Percentiles rank a stretch among this genome's conserved stretches.
phyloP scores from a whole-genome alignment of 371 early-diverging fungal genomes.

The Choanephora cucurbitarum region DNA sequence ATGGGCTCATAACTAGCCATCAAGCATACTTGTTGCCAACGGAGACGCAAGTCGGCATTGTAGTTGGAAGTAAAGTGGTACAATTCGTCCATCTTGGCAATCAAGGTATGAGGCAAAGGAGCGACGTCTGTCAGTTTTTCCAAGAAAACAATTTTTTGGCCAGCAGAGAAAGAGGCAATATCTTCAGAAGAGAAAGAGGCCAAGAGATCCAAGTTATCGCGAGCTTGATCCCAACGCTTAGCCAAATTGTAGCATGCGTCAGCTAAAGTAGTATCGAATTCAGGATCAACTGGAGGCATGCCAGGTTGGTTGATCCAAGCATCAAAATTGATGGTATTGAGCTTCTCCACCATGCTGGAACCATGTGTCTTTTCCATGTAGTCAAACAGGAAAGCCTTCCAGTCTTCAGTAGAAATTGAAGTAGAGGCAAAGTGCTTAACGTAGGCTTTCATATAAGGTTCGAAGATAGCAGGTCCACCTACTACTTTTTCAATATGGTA shows the following conservation, averaged over 20 bases:
- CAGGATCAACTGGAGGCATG: conserved; percentile 87
- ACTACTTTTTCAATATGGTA: conserved; percentile 89
- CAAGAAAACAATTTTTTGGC: conserved; percentile 84
- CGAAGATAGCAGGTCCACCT: conserved; percentile 83
- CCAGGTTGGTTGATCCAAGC: conserved; percentile 85
- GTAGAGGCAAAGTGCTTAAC: conserved; percentile 82
- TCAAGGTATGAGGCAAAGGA: conserved; percentile 61
- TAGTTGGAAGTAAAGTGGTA: conserved; percentile 72
- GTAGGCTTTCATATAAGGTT: conserved; percentile 84
- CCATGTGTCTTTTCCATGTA: conserved; percentile 70
- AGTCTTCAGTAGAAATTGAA: conserved; percentile 87
- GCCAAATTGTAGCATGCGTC: conserved; percentile 80
- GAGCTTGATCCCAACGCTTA: conserved; percentile 70
- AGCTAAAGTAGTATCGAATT: conserved; percentile 84
- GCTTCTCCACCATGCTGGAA: conserved; percentile 63
- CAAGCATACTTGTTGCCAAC: conserved; percentile 87
- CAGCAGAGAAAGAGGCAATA: conserved; percentile 67
- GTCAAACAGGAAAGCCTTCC: conserved; percentile 77
- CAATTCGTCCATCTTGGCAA: conserved; percentile 73
- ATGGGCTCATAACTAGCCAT: conserved; percentile 75
- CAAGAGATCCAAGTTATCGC: conserved; percentile 39
- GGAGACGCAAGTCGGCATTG: conserved; percentile 87
- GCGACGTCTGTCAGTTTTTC: conserved; percentile 70
- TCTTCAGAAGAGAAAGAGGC: conserved; percentile 61
- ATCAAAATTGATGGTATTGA: conserved; percentile 86